phyloP scores from a whole-genome alignment of 2,329 filamentous ascomycete genomes.

The Aspergillus neoniger region DNA sequence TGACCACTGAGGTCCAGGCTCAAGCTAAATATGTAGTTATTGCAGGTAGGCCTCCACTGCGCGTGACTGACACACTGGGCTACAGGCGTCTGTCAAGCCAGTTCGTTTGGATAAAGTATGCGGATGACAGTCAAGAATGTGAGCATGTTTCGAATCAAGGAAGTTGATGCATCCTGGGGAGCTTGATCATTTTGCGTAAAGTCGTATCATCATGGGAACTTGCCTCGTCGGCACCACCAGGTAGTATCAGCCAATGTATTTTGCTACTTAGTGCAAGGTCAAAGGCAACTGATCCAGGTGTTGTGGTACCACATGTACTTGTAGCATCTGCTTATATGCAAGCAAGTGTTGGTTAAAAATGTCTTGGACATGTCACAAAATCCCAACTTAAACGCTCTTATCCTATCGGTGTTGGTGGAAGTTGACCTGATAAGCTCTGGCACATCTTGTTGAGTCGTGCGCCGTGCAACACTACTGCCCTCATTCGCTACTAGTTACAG shows the following conservation, averaged over 20 bases:
- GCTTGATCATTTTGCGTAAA: background rate
- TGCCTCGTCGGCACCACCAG: background rate
- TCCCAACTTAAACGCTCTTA: too few species aligned
- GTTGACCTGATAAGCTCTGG: background rate
- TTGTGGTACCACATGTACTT: background rate
- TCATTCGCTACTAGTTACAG: background rate
- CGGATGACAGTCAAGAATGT: too few species aligned
- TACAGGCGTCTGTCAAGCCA: too few species aligned
- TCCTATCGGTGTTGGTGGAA: background rate
- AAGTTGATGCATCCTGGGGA: background rate
- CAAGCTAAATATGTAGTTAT: too few species aligned
- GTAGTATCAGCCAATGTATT: background rate
- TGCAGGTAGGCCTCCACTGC: too few species aligned
- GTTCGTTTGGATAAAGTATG: too few species aligned
- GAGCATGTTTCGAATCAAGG: too few species aligned
- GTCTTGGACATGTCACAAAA: background rate
- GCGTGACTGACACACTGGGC: too few species aligned
- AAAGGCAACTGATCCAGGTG: background rate
- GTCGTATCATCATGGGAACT: background rate
- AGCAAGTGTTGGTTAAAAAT: background rate
- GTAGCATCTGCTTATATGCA: background rate
- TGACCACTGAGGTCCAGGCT: too few species aligned
- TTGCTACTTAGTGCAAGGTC: background rate
- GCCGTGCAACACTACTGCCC: background rate
- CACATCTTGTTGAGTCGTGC: background rate